Evolutionary conservation across 306 rosid genomes (phyloP), one percentile per base, ranked within the genome.

Genomic region (Cucurbita maxima): DNA sequence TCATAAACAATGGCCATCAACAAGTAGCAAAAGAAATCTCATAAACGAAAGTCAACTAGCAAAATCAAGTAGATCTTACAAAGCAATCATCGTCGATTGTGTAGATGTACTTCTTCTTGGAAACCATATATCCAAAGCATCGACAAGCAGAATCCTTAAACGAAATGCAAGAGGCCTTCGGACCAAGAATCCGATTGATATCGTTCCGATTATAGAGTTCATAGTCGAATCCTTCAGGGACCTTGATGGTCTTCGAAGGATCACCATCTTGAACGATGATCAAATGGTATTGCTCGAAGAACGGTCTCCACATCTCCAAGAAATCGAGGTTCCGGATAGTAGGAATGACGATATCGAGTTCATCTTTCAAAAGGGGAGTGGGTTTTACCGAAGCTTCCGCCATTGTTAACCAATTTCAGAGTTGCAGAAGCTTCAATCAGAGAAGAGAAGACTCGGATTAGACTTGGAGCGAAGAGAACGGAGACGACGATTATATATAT

Each of bases 61-160:
- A 51, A 70, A 70, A 70, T 25, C 15, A 70, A 70, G 47, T 50
- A 70, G 53, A 19, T 70, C 82, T 75, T 80, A 77, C 84, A 71
- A 80, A 85, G 79, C 83, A 82, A 66, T 85, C 86, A 6, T 82
- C 86, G 16, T 82, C 88, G 4, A 85, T 76, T 34, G 86, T 85
- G 82, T 56, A 85, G 76, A 82, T 73, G 75, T 85, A 85, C 79
- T 85, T 85, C 77, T 82, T 82, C 82, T 85, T 85, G 44, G 83
- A 82, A 14, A 82, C 80, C 74, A 85, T 67, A 76, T 72, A 82
- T 40, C 88, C 88, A 19, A 85, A 82, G 85, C 88, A 85, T 6
- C 86, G 81, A 43, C 83, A 82, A 9, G 88, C 84, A 52, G 88
- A 85, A 47, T 85, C 88, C 76, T 85, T 80, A 37, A 80, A 85